Conservation (phyloP, 768 basidiomycete species). For the Rhizopogon rudus region DNA sequence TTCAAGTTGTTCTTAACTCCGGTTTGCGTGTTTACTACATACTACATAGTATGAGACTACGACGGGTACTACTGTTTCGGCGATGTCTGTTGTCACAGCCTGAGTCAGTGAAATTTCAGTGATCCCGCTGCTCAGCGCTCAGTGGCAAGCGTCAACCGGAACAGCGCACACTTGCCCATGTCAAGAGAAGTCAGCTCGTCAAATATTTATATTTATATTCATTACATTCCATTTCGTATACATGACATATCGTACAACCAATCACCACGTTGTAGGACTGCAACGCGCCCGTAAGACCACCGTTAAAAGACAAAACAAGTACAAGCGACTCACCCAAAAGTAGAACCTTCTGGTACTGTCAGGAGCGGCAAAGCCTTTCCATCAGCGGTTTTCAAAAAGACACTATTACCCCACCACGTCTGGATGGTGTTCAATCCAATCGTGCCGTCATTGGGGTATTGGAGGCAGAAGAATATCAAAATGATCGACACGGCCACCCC, state of each 20-base stretch:
- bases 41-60: no score
- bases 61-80: no score
- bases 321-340: constrained; percentile 23
- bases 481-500: constrained; percentile 58
- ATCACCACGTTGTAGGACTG: background rate
- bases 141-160: no score
- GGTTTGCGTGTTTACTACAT: no score
- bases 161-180: no score
- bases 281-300: background rate
- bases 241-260: background rate
- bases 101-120: no score
- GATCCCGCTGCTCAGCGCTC: no score
- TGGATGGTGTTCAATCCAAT: constrained; percentile 53
- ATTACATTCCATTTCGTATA: background rate
- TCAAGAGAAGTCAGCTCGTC: background rate
- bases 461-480: constrained; percentile 56
- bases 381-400: constrained; percentile 27
- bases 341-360: constrained; percentile 9
- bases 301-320: background rate
- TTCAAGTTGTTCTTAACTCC: no score
- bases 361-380: constrained; percentile 7
- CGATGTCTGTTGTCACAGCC: no score
- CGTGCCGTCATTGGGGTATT: constrained; percentile 57
- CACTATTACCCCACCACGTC: constrained; percentile 70
- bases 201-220: background rate